Evolutionary conservation across 139 green algal genomes (phyloP).

Genomic region (Chlamydomonas asymmetrica): DNA sequence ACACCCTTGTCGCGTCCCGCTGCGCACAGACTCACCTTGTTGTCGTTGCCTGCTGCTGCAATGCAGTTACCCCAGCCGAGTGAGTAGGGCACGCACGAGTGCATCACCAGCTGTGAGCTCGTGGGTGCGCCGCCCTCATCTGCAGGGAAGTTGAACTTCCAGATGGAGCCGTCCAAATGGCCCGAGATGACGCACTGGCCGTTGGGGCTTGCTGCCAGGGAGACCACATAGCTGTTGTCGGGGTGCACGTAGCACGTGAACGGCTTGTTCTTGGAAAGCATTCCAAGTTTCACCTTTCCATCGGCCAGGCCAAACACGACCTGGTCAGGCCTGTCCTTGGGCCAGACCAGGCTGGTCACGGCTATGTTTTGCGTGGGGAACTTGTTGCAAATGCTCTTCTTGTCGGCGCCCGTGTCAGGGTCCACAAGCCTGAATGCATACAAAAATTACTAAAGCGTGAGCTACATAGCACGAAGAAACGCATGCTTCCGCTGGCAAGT

Average conservation of each 20-base stretch:
- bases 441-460: no score
- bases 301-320: slow-evolving; percentile 76
- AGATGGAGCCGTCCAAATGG: slow-evolving; percentile 78
- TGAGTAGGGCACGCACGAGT: slow-evolving; percentile 67
- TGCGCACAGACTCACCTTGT: slow-evolving; percentile 42
- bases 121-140: slow-evolving; percentile 41
- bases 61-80: slow-evolving; percentile 68
- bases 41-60: slow-evolving; percentile 64
- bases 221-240: slow-evolving; percentile 62
- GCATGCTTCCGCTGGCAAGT: no score
- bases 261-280: slow-evolving; percentile 75
- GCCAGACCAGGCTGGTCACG: slow-evolving; percentile 75
- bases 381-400: slow-evolving; percentile 92
- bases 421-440: slow-evolving; percentile 19
- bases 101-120: slow-evolving; percentile 53
- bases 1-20: neutral
- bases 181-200: slow-evolving; percentile 62
- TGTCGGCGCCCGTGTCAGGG: slow-evolving; percentile 54
- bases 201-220: slow-evolving; percentile 58
- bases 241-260: slow-evolving; percentile 75
- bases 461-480: neutral
- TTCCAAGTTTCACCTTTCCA: slow-evolving; percentile 73
- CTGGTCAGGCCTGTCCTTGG: slow-evolving; percentile 51
- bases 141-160: slow-evolving; percentile 67
- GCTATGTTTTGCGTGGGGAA: slow-evolving; percentile 61